A percentile compares a stretch with the other conserved stretches of the same genome.
Evolutionary conservation across 805 yeast species (phyloP).

Genomic region (Metschnikowia arizonensis): DNA sequence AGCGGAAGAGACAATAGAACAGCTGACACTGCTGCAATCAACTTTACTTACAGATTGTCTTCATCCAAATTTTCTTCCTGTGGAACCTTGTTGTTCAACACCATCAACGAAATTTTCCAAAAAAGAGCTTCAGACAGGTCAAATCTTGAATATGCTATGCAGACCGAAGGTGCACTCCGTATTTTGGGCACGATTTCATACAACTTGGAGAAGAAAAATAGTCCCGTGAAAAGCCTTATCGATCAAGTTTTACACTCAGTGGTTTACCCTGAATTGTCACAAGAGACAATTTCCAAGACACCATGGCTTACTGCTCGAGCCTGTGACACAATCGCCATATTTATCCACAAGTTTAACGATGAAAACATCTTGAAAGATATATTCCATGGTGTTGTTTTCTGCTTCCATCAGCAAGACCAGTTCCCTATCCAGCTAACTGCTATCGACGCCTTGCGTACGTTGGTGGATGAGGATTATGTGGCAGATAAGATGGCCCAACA

Average conservation of each 20-base stretch:
- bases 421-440: conserved; percentile 50
- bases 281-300: conserved; percentile 24
- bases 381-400: conserved; percentile 37
- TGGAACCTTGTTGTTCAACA: conserved; percentile 25
- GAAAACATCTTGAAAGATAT: conserved; percentile 35
- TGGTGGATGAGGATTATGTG: conserved; percentile 38
- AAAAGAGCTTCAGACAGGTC: conserved; percentile 28
- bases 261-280: conserved; percentile 39
- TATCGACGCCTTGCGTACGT: conserved; percentile 48
- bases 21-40: conserved; percentile 48
- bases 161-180: conserved; percentile 42
- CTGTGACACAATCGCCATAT: conserved; percentile 43
- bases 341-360: conserved; percentile 32
- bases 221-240: conserved; percentile 39
- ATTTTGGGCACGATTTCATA: conserved; percentile 38
- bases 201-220: conserved; percentile 31
- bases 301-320: conserved; percentile 46
- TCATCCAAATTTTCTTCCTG: conserved; percentile 39
- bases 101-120: conserved; percentile 34
- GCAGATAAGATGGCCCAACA: conserved; percentile 41
- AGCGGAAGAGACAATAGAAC: conserved; percentile 46
- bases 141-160: conserved; percentile 29
- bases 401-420: conserved; percentile 41
- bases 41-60: conserved; percentile 40
- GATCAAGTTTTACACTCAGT: conserved; percentile 37